Conservation (phyloP, 2,329 filamentous ascomycete genomes). For the Myriosclerotinia scirpicola region DNA sequence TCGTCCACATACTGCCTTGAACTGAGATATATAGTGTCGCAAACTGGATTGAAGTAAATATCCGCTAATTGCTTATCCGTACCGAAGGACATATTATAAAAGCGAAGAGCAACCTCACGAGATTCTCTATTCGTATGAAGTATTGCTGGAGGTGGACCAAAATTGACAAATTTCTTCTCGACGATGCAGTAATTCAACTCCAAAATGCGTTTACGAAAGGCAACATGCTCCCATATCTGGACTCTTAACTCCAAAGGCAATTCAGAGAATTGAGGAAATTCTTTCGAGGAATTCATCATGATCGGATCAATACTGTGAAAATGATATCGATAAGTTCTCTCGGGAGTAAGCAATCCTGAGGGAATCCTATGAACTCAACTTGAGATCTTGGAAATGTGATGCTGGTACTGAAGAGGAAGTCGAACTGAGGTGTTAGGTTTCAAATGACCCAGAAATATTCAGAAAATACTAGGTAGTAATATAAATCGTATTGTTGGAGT, state of each 20-base stretch:
- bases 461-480: too few species aligned
- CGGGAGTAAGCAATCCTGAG: not conserved
- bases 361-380: too few species aligned
- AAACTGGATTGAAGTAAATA: constrained; percentile 24
- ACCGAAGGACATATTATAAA: constrained; percentile 23
- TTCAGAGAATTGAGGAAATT: not conserved
- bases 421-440: too few species aligned
- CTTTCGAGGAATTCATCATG: not conserved
- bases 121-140: constrained; percentile 25
- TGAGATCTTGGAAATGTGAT: not conserved
- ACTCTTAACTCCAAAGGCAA: constrained; percentile 14
- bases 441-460: too few species aligned
- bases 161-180: constrained; percentile 10
- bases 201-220: constrained; percentile 12
- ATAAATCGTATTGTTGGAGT: too few species aligned
- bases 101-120: constrained; percentile 12
- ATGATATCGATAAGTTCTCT: constrained; percentile 14
- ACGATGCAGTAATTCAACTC: constrained; percentile 21
- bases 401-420: not conserved
- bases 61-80: constrained; percentile 13
- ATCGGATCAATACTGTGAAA: not conserved
- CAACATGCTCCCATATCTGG: constrained; percentile 13
- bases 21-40: constrained; percentile 24
- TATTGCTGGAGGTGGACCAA: constrained; percentile 18
- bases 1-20: constrained; percentile 23